These are phyloP conservation scores for Naegleria lovaniensis DNA, from an alignment of 208 protist genomes.

Conservation along the genomic window DNA sequence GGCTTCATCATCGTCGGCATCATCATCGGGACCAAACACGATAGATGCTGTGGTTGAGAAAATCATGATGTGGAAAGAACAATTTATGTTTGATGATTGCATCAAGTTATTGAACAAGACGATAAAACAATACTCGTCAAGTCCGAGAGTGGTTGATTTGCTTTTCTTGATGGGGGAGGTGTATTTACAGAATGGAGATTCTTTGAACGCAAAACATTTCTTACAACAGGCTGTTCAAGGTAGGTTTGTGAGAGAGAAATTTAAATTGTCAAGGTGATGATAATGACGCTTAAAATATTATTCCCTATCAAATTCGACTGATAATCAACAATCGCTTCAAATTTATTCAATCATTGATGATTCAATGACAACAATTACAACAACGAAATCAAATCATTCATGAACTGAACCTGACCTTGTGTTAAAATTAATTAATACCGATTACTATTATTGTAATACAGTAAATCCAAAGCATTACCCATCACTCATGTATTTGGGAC, in stretches of 20 bases:
- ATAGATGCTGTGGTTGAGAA: background rate
- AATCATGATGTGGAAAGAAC: background rate
- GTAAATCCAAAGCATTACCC: background rate
- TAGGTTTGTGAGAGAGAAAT: no score
- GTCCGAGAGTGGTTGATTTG: background rate
- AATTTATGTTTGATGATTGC: background rate
- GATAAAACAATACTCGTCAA: background rate
- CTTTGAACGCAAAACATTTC: background rate
- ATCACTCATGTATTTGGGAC: slow-evolving; percentile 21
- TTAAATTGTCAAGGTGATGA: no score
- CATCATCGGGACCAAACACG: background rate
- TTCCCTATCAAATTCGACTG: no score
- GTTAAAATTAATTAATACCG: no score
- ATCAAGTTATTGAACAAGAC: background rate
- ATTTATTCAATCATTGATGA: background rate
- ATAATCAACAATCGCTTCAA: no score
- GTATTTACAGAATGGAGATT: background rate
- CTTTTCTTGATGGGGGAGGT: background rate
- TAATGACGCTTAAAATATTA: no score
- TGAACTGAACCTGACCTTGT: no score
- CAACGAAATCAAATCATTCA: no score
- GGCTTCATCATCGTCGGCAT: background rate
- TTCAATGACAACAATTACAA: no score
- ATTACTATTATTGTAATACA: no score
- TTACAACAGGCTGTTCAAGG: slow-evolving; percentile 2